Evolutionary conservation across 768 basidiomycete species (phyloP), one percentile per base, ranked within the genome.

Genomic region (Suillus subalutaceus): DNA sequence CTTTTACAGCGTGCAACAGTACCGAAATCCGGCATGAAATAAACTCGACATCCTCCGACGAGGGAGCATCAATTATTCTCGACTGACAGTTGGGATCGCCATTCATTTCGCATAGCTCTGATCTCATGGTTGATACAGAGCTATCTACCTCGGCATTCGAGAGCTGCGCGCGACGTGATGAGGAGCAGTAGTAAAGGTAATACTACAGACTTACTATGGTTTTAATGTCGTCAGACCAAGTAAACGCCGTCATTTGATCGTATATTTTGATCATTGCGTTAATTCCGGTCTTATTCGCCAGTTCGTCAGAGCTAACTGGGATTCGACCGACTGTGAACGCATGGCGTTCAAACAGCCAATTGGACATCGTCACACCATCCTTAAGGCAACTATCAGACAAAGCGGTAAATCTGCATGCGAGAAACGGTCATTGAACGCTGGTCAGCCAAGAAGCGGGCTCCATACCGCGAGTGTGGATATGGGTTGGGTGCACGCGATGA

Each of bases 171-270:
- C 8, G 16, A 15, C 6, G 15, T 63, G 1, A 26, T 48, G 41
- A 63, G 62, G 5, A 57, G 6, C 12, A 12, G 62, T 7, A 16
- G 32, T 35, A 23, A 57, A 18, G 6, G 5, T 8, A 58, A 48
- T 30, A 16, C 13, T 32, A 16, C 8, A 13, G 13, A 64, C 63
- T 26, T 15, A 64, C 63, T 13, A 9, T 32, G 2, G 15, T 1
- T 30, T 63, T 15, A 1, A 35, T 35, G 4, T 8, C 2, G 15
- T 59, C 30, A 1, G 63, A 57, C 63, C 63, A 64, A 23, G 9
- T 23, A 41, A 64, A 64, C 15, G 8, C 40, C 9, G 63, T 64
- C 56, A 59, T 64, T n/a, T 30, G 2, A 32, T 64, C 59, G 8
- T 64, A 63, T 30, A 18, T 37, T 37, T 57, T 1, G 5, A 64